These are phyloP conservation scores for Epipyxis sp. DNA, from an alignment of 108 stramenopile genomes.

Conservation along the genomic window DNA sequence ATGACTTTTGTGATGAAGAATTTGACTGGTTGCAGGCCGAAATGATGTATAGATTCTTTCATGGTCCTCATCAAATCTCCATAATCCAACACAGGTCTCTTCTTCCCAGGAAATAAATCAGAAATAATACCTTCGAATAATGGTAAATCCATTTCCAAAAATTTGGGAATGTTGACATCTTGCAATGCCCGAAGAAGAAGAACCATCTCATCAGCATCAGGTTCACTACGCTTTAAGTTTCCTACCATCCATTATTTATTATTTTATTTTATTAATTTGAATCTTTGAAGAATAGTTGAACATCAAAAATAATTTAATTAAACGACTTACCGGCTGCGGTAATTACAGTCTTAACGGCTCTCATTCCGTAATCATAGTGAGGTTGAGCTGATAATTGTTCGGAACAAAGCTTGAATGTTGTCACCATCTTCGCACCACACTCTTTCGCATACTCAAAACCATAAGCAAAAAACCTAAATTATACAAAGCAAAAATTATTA, in stretches of 20 bases:
- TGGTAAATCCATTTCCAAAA: conserved; percentile 65
- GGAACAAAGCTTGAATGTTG: conserved; percentile 69
- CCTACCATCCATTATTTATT: too few species aligned
- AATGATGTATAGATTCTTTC: conserved; percentile 48
- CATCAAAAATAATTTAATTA: too few species aligned
- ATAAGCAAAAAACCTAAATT: conserved; percentile 14
- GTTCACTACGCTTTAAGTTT: conserved; percentile 57
- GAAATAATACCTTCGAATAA: conserved; percentile 65
- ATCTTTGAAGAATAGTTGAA: too few species aligned
- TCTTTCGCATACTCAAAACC: conserved; percentile 43
- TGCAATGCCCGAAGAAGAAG: conserved; percentile 54
- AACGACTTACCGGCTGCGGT: conserved; percentile 56
- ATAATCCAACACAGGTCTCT: conserved; percentile 62
- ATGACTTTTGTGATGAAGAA: conserved; percentile 59
- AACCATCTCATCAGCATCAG: conserved; percentile 52
- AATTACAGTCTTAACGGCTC: conserved; percentile 62
- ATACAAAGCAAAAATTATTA: too few species aligned
- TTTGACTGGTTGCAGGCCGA: conserved; percentile 43
- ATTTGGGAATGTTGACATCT: conserved; percentile 68
- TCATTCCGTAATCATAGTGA: conserved; percentile 72
- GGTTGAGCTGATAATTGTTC: conserved; percentile 67
- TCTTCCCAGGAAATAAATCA: conserved; percentile 60
- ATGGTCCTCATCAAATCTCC: conserved; percentile 49
- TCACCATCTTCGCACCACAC: conserved; percentile 64
- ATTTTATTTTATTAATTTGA: too few species aligned